A percentile compares a stretch with the other conserved stretches of the same genome.
Evolutionary conservation across 257 asterid genomes (phyloP).

Genomic region (Solanum paucissectum): DNA sequence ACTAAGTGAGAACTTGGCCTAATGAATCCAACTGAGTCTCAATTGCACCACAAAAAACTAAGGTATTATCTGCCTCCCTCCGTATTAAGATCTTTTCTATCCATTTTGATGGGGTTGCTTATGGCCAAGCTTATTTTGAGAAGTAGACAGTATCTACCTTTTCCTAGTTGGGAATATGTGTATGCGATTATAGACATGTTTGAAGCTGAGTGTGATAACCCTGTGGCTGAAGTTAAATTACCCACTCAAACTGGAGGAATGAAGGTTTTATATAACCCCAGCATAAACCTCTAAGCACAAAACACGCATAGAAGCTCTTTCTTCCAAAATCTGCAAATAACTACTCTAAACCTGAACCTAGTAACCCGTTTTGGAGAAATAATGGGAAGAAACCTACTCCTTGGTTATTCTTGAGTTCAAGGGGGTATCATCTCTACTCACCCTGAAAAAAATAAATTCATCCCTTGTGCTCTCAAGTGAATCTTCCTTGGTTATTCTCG

Average conservation of each 20-base stretch:
- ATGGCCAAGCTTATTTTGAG: neutral
- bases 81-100: neutral
- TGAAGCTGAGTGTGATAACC: neutral
- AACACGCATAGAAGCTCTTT: neutral
- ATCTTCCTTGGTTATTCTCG: neutral
- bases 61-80: neutral
- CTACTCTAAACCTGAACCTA: neutral
- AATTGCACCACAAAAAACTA: neutral
- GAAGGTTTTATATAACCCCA: neutral
- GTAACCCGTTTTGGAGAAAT: neutral
- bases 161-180: neutral
- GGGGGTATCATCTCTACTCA: neutral
- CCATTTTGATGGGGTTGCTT: neutral
- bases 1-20: neutral
- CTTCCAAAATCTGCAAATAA: neutral
- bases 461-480: neutral
- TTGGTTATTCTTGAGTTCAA: neutral
- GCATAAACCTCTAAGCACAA: neutral
- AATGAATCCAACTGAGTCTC: neutral
- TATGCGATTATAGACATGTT: neutral
- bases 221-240: neutral
- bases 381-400: neutral
- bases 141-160: neutral
- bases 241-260: neutral
- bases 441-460: neutral